phyloP scores from a whole-genome alignment of 2,329 filamentous ascomycete genomes.

The Trichophyton equinum region DNA sequence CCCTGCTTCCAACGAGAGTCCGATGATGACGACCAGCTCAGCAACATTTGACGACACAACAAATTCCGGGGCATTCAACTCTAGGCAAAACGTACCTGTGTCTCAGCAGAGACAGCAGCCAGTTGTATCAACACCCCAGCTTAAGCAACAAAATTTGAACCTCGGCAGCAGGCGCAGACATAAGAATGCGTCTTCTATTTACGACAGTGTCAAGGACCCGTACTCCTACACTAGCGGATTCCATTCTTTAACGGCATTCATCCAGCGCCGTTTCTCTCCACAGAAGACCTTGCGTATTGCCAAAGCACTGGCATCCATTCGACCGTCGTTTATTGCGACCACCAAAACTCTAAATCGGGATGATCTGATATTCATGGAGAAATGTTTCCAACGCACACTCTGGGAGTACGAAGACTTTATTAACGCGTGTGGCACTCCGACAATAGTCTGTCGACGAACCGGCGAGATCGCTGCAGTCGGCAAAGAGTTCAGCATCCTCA shows the following conservation, averaged over 20 bases:
- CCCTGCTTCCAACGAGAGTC: slow-evolving; percentile 46
- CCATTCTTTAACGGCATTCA: slow-evolving; percentile 70
- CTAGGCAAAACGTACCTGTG: slow-evolving; percentile 12
- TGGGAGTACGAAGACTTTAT: slow-evolving; percentile 92
- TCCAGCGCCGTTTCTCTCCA: slow-evolving; percentile 64
- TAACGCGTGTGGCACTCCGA: slow-evolving; percentile 75
- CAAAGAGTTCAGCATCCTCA: slow-evolving; percentile 92
- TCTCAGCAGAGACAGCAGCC: slow-evolving; percentile 22
- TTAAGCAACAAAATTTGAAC: slow-evolving; percentile 31
- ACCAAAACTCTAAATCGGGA: slow-evolving; percentile 77
- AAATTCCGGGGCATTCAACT: slow-evolving; percentile 18
- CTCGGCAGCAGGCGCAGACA: slow-evolving; percentile 37
- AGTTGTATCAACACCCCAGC: slow-evolving; percentile 32
- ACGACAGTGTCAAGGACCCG: slow-evolving; percentile 77
- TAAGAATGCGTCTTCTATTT: slow-evolving; percentile 70
- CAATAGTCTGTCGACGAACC: slow-evolving; percentile 79
- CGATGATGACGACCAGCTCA: slow-evolving; percentile 30
- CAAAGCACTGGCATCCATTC: slow-evolving; percentile 75
- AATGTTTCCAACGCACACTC: slow-evolving; percentile 83
- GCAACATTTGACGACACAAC: slow-evolving; percentile 27
- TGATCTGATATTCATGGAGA: slow-evolving; percentile 95
- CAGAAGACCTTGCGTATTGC: slow-evolving; percentile 72
- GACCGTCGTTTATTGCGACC: slow-evolving; percentile 84
- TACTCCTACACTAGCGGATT: slow-evolving; percentile 87
- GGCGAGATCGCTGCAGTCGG: slow-evolving; percentile 92